A percentile compares a stretch with the other conserved stretches of the same genome.
phyloP scores from a whole-genome alignment of 2,329 filamentous ascomycete genomes.

The Colletotrichum paranaense region DNA sequence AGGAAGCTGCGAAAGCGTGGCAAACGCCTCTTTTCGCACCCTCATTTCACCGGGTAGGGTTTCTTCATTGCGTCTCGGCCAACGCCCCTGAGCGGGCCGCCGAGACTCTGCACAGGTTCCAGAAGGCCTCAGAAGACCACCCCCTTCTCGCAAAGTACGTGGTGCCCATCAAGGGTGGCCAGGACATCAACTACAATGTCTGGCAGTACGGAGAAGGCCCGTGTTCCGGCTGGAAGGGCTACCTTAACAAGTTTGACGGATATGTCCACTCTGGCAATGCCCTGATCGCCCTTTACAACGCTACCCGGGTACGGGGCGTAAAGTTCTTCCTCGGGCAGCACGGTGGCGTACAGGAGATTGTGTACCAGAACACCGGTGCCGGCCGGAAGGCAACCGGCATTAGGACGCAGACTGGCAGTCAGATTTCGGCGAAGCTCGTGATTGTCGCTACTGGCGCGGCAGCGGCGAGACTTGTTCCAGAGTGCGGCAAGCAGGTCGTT shows the following conservation, averaged over 20 bases:
- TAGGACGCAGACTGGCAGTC: conserved; percentile 7
- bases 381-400: conserved; percentile 4
- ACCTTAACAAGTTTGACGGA: conserved; percentile 67
- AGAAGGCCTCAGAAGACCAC: conserved; percentile 52
- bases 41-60: conserved; percentile 56
- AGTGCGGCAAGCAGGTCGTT: conserved; percentile 60
- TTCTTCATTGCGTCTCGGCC: conserved; percentile 60
- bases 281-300: conserved; percentile 57
- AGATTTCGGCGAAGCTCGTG: conserved; percentile 46
- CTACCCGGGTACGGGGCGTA: conserved; percentile 51
- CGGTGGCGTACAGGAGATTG: conserved; percentile 41
- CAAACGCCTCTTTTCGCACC: conserved; percentile 62
- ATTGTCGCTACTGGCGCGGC: conserved; percentile 65
- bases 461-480: conserved; percentile 57
- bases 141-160: conserved; percentile 40
- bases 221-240: conserved; percentile 66
- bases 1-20: conserved; percentile 65
- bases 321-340: conserved; percentile 47
- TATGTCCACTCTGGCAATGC: conserved; percentile 68
- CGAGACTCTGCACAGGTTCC: conserved; percentile 55
- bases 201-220: conserved; percentile 60
- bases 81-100: conserved; percentile 59
- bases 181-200: conserved; percentile 54
- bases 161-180: conserved; percentile 44
- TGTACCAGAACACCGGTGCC: conserved; percentile 37